These are phyloP conservation scores for Cutaneotrichosporon sp. DNA, from an alignment of 1,284 basidiomycete species.

Conservation along the genomic window DNA sequence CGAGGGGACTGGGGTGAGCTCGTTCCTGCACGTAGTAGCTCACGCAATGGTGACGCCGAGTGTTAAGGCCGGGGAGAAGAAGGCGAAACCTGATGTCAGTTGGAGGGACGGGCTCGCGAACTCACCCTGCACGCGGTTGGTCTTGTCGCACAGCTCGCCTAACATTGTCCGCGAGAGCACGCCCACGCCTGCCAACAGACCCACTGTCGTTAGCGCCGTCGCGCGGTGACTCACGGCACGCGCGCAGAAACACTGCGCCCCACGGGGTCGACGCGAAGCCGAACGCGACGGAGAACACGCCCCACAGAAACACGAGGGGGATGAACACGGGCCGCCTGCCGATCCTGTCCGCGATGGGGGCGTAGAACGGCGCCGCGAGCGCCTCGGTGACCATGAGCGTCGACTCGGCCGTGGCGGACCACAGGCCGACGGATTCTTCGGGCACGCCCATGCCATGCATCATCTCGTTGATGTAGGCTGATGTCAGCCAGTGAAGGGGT, in stretches of 20 bases:
- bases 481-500: slow-evolving; percentile 5
- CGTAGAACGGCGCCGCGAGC: slow-evolving; percentile 41
- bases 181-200: slow-evolving; percentile 40
- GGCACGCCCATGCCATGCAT: slow-evolving; percentile 40
- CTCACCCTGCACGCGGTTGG: slow-evolving; percentile 39
- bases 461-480: slow-evolving; percentile 48
- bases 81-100: slow-evolving; percentile 32
- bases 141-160: slow-evolving; percentile 44
- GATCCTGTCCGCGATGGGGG: slow-evolving; percentile 34
- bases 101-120: no score
- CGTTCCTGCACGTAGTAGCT: no score
- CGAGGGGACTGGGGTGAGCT: slow-evolving; percentile 31
- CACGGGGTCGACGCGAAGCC: slow-evolving; percentile 27
- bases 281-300: slow-evolving; percentile 26
- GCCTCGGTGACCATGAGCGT: slow-evolving; percentile 43
- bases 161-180: slow-evolving; percentile 45
- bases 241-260: slow-evolving; percentile 30
- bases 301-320: slow-evolving; percentile 25
- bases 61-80: slow-evolving; percentile 42
- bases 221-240: slow-evolving; percentile 28
- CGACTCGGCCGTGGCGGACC: slow-evolving; percentile 41
- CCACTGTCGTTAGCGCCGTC: slow-evolving; percentile 27
- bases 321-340: slow-evolving; percentile 43
- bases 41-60: slow-evolving; percentile 42
- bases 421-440: slow-evolving; percentile 42